Percentiles rank a stretch among this genome's conserved stretches.
phyloP scores from a whole-genome alignment of 1,139 yeast species.

The Geotrichum citri-aurantii region DNA sequence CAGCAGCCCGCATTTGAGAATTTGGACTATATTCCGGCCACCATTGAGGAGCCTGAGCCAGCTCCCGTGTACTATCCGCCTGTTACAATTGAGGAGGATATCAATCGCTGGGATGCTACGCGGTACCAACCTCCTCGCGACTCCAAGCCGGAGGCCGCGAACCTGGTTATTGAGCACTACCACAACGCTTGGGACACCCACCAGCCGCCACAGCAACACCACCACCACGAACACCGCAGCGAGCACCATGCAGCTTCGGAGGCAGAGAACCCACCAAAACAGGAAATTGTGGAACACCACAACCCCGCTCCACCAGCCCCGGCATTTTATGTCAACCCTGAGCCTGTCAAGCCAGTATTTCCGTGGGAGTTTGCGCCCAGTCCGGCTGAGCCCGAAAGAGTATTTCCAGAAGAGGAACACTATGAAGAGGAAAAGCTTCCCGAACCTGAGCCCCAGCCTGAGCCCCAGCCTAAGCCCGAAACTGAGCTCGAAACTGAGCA shows the following conservation, averaged over 20 bases:
- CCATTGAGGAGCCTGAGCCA: constrained; percentile 5
- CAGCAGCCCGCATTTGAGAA: constrained; percentile 1
- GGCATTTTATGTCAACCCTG: constrained; percentile 4
- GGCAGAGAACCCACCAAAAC: constrained; percentile 14
- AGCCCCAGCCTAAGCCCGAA: background rate
- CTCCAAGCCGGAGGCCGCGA: constrained; percentile 40
- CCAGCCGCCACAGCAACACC: background rate
- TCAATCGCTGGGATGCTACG: constrained; percentile 42
- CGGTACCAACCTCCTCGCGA: constrained; percentile 39
- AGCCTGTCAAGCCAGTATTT: constrained; percentile 16
- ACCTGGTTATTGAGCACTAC: constrained; percentile 26
- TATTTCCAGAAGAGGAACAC: constrained; percentile 21
- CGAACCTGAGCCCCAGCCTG: background rate
- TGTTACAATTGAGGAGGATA: constrained; percentile 29
- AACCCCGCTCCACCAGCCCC: background rate
- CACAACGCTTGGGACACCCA: constrained; percentile 32
- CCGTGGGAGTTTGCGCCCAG: constrained; percentile 17
- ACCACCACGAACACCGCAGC: background rate
- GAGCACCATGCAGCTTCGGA: constrained; percentile 1
- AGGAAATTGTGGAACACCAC: background rate
- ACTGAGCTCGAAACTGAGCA: background rate
- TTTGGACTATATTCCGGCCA: background rate
- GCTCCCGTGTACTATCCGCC: constrained; percentile 20
- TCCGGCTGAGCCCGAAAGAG: constrained; percentile 17
- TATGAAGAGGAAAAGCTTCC: background rate